Conservation (phyloP, 2,329 filamentous ascomycete genomes). For the Monilinia aucupariae region DNA sequence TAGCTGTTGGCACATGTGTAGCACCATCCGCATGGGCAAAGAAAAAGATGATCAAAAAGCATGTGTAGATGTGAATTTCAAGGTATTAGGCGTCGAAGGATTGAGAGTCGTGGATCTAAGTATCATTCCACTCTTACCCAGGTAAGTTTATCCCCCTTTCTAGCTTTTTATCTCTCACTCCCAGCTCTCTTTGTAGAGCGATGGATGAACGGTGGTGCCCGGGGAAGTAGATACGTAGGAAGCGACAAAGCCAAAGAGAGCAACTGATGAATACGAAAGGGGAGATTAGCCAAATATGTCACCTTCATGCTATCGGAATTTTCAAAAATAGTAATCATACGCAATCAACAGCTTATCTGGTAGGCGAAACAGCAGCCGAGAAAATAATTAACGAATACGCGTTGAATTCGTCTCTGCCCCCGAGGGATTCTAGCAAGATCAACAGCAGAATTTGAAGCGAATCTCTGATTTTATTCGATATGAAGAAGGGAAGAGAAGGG, state of each 20-base stretch:
- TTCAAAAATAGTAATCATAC: constrained; percentile 43
- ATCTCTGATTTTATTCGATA: background rate
- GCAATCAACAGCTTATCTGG: constrained; percentile 50
- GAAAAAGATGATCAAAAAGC: constrained; percentile 38
- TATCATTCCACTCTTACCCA: constrained; percentile 46
- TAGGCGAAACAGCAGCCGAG: constrained; percentile 48
- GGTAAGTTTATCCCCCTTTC: constrained; percentile 37
- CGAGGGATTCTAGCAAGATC: background rate
- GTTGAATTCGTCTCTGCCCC: background rate
- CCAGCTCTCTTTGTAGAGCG: too few species aligned
- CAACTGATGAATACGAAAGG: too few species aligned
- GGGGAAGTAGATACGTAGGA: too few species aligned
- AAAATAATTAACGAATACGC: constrained; percentile 43
- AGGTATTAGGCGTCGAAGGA: constrained; percentile 44
- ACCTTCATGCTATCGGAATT: background rate
- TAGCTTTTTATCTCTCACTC: background rate
- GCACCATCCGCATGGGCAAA: background rate
- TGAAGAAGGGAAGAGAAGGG: too few species aligned
- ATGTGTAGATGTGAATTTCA: constrained; percentile 46
- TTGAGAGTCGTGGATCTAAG: constrained; percentile 49
- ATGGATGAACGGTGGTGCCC: too few species aligned
- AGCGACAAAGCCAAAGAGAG: background rate
- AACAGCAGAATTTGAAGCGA: background rate
- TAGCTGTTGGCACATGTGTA: constrained; percentile 10
- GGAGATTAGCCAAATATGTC: too few species aligned